Evolutionary conservation across 2,329 filamentous ascomycete species (phyloP), one percentile per base, ranked within the genome.

Genomic region (Periglandula ipomoeae): DNA sequence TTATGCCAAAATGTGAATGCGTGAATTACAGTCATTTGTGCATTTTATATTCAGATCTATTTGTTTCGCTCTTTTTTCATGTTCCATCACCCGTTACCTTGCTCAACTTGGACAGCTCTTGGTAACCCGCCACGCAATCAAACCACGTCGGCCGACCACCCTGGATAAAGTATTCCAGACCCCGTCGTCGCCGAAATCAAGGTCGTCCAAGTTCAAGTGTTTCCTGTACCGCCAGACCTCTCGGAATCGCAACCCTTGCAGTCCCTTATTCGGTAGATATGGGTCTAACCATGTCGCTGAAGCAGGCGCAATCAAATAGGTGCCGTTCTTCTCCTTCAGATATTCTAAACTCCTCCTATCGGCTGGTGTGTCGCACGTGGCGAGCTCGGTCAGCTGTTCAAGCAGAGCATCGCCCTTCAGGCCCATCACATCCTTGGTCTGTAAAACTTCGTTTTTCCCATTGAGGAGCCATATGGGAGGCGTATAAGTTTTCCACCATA

Each of bases 401-500:
- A 88, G 65, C 61, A 90, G 72, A 6, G 68, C 56, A 2, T 76
- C 71, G 6, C 81, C 81, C 35, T 77, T 71, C 67, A 87, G 76
- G 4, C 85, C 84, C 81, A 89, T 89, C 19, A 89, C 70, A 59
- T 90, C 87, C 51, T 74, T 73, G 1, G 86, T 90, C 26, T 69
- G 73, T n/a, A 89, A 67, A 9, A 85, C 74, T 55, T 82, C 77
- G 55, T 86, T 89, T 64, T 85, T 86, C 47, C 84, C 83, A 55
- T 89, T 84, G 6, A 90, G 71, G 19, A 91, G 74, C 85, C 87
- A 91, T 32, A 85, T 83, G 0, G 87, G 87, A 17, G 87, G 87
- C 61, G 82, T 86, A 61, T 90, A 90, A 1, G 87, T 90, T 64
- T 89, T 90, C 87, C 87, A 91, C 87, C 87, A 91, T 45, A 87